Evolutionary conservation across 306 rosid genomes (phyloP), one percentile per base, ranked within the genome.

Genomic region (Trifolium fragiferum): DNA sequence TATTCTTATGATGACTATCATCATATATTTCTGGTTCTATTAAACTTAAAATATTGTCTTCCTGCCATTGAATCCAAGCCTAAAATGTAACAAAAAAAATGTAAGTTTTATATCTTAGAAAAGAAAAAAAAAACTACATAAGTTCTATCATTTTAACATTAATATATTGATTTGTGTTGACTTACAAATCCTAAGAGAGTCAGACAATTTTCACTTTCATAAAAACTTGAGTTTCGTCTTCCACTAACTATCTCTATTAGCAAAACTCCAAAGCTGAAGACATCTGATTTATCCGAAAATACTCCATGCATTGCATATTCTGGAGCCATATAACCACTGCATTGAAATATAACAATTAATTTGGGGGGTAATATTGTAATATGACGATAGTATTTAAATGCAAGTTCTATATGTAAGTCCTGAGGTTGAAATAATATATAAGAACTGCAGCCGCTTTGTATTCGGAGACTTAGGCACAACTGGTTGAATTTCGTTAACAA

Each of bases 241-340:
- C 86, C 80, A 46, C 80, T 54, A 13, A 74, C n/a, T 23, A 82
- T 78, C 73, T 82, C 83, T 14, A 78, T 49, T 7, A 82, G 3
- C 40, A 68, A 74, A 62, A 78, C 86, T 7, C 83, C 77, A 69
- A 78, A 82, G 40, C 83, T 78, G 10, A 82, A 82, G 1, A 82
- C 83, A 55, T 82, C 78, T 4, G 86, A 82, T 69, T 78, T 82
- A 21, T 82, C 80, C 0, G 74, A 82, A 63, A 74, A 69, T 9
- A 44, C 5, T 37, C 83, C 78, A 62, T 69, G 78, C 35, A 64
- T 46, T 53, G 80, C 83, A 69, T 82, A 82, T 20, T 82, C 77
- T 1, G 83, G 82, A 0, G 82, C 59, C 77, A 78, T 74, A 47
- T 78, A 82, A 1, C 86, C 83, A 27, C 78, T 82, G 30, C 63